Percentiles rank a stretch among this genome's conserved stretches.
Conservation (phyloP, 2,329 filamentous ascomycete genomes). For the Cladosporium sp. region DNA sequence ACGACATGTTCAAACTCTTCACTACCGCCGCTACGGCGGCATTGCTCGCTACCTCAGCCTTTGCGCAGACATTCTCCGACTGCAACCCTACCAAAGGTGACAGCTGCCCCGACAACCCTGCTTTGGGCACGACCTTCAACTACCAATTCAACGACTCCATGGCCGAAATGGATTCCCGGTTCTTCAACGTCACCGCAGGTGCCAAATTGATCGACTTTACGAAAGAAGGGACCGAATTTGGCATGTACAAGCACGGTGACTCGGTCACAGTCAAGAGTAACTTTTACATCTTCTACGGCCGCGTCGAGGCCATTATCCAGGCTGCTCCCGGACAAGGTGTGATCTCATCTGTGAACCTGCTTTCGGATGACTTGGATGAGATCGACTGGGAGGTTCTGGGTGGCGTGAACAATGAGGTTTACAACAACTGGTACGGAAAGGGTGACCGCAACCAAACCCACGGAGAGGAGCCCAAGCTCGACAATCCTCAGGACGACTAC, state of each 20-base stretch:
- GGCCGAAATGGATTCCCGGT: slow-evolving; percentile 40
- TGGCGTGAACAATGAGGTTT: slow-evolving; percentile 55
- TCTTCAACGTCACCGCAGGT: slow-evolving; percentile 56
- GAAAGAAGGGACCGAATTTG: slow-evolving; percentile 60
- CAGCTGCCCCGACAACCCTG: slow-evolving; percentile 64
- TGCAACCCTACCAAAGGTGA: slow-evolving; percentile 68
- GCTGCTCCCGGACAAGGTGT: slow-evolving; percentile 70
- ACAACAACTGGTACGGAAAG: slow-evolving; percentile 75
- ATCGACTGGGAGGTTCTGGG: slow-evolving; percentile 84
- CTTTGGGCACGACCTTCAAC: slow-evolving; percentile 58
- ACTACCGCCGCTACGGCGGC: slow-evolving; percentile 19
- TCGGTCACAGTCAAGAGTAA: slow-evolving; percentile 72
- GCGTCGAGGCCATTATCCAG: slow-evolving; percentile 72
- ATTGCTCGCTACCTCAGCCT: slow-evolving; percentile 21
- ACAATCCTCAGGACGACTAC: slow-evolving; percentile 52
- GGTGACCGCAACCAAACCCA: slow-evolving; percentile 60
- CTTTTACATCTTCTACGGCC: slow-evolving; percentile 84
- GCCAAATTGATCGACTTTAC: slow-evolving; percentile 55
- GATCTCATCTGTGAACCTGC: slow-evolving; percentile 74
- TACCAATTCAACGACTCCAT: slow-evolving; percentile 60
- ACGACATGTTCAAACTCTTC: slow-evolving; percentile 17
- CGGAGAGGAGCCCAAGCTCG: slow-evolving; percentile 56
- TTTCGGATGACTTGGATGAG: slow-evolving; percentile 81
- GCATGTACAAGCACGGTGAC: slow-evolving; percentile 63
- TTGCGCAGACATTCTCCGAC: slow-evolving; percentile 68